Conservation (phyloP, 164 flowering plant species). For the grape (Vitis vinifera) region DNA sequence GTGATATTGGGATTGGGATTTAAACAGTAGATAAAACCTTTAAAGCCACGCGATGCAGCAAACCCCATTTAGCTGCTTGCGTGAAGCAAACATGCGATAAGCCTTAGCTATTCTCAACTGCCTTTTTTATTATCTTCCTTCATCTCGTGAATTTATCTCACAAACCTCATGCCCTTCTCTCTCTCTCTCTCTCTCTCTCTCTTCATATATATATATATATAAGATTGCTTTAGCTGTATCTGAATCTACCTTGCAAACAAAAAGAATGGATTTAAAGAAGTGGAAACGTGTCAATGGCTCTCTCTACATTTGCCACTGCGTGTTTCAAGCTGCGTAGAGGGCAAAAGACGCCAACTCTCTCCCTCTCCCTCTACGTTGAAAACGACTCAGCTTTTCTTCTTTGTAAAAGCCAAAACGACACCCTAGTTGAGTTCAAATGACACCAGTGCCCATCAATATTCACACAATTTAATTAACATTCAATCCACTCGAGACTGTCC, state of each 20-base stretch:
- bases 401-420: constrained; percentile 6
- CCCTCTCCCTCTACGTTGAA: constrained; percentile 14
- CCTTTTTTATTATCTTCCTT: constrained; percentile 19
- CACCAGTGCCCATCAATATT: constrained; percentile 11
- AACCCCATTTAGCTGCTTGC: constrained; percentile 73
- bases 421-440: constrained; percentile 4
- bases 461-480: background rate
- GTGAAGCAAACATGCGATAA: constrained; percentile 97
- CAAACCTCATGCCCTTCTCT: constrained; percentile 10
- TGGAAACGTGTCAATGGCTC: constrained; percentile 44
- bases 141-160: constrained; percentile 32
- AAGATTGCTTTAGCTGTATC: background rate
- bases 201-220: constrained; percentile 4
- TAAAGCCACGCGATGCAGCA: constrained; percentile 75
- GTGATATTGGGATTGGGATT: constrained; percentile 5
- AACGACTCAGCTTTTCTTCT: constrained; percentile 27
- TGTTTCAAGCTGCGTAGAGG: constrained; percentile 62
- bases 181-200: constrained; percentile 10
- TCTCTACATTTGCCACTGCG: constrained; percentile 38
- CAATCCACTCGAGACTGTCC: too few relatives aligned
- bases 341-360: constrained; percentile 52
- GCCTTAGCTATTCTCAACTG: constrained; percentile 29
- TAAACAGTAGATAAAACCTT: constrained; percentile 42
- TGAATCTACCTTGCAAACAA: constrained; percentile 4
- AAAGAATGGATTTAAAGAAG: constrained; percentile 7